Evolutionary conservation across 495 filamentous ascomycete genomes (phyloP).

Genomic region (Xylaria sp.): DNA sequence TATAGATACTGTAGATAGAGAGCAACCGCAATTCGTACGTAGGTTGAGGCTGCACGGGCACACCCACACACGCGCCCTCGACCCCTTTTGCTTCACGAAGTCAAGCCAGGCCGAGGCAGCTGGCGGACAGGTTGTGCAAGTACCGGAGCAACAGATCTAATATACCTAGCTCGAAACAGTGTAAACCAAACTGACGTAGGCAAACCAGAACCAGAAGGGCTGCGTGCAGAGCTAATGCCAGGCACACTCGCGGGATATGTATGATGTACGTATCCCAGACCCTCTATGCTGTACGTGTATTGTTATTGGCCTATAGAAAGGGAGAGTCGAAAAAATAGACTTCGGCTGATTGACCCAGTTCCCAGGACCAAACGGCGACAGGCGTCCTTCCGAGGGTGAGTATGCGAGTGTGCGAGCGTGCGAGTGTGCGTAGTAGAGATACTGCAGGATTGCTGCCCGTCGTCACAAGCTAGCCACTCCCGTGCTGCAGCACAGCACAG

Average conservation of each 20-base stretch:
- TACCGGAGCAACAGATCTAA: not conserved
- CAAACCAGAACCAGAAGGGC: constrained; percentile 19
- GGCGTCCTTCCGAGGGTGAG: constrained; percentile 2
- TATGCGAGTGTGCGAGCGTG: too few species aligned
- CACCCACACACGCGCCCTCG: not conserved
- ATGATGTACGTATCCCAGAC: constrained; percentile 24
- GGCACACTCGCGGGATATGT: constrained; percentile 26
- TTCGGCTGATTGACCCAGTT: not conserved
- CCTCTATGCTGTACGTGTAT: not conserved
- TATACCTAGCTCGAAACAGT: not conserved
- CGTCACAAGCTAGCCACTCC: constrained; percentile 4
- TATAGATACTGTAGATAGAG: too few species aligned
- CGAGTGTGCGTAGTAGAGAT: constrained; percentile 5
- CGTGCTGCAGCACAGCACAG: constrained; percentile 4
- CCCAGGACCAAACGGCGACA: not conserved
- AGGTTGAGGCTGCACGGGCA: constrained; percentile 11
- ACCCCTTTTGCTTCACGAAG: not conserved
- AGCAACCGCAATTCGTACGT: constrained; percentile 12
- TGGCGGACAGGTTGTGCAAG: not conserved
- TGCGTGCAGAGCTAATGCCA: constrained; percentile 33
- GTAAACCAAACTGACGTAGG: constrained; percentile 20
- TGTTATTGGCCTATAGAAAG: constrained; percentile 1
- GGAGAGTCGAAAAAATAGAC: not conserved
- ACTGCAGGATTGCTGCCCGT: not conserved
- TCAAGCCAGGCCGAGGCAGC: not conserved